Percentiles rank a stretch among this genome's conserved stretches.
Evolutionary conservation across 1,139 yeast genomes (phyloP).

Genomic region (Yamadazyma friedrichii): DNA sequence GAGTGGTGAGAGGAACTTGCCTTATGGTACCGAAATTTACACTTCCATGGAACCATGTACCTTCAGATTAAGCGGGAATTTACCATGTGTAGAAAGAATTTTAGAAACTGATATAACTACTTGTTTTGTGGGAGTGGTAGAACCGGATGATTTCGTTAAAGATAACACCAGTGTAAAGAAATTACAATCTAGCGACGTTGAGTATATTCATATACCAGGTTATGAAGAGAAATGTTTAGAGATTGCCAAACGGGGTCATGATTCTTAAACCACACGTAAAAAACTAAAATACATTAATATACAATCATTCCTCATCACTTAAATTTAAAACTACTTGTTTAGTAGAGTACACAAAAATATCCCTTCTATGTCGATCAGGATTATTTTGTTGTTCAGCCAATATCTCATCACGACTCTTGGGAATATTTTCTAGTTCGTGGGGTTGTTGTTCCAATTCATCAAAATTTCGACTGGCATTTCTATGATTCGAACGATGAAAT

Average conservation of each 20-base stretch:
- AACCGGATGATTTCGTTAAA: slow-evolving; percentile 84
- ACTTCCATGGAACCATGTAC: slow-evolving; percentile 99
- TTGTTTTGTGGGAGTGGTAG: slow-evolving; percentile 89
- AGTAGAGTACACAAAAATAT: slow-evolving; percentile 57
- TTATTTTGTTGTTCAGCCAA: slow-evolving; percentile 5
- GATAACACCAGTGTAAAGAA: slow-evolving; percentile 64
- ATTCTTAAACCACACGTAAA: slow-evolving; percentile 13
- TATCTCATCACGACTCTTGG: slow-evolving; percentile 4
- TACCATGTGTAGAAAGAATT: slow-evolving; percentile 84
- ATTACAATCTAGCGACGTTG: slow-evolving; percentile 56
- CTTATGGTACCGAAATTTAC: slow-evolving; percentile 77
- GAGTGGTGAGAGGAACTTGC: slow-evolving; percentile 47
- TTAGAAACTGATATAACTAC: slow-evolving; percentile 56
- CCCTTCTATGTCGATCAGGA: slow-evolving; percentile 28
- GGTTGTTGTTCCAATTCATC: not conserved
- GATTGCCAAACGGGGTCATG: slow-evolving; percentile 80
- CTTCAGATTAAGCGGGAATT: slow-evolving; percentile 81
- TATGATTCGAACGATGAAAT: not conserved
- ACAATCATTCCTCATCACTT: slow-evolving; percentile 17
- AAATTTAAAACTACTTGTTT: slow-evolving; percentile 50
- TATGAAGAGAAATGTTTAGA: slow-evolving; percentile 68
- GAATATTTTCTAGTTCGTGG: slow-evolving; percentile 8
- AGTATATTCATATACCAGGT: slow-evolving; percentile 81
- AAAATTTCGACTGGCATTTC: not conserved
- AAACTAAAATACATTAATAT: too few relatives aligned